Percentiles rank a stretch among this genome's conserved stretches.
phyloP scores from a whole-genome alignment of 441 rosid species.

The Lepidium campestre region DNA sequence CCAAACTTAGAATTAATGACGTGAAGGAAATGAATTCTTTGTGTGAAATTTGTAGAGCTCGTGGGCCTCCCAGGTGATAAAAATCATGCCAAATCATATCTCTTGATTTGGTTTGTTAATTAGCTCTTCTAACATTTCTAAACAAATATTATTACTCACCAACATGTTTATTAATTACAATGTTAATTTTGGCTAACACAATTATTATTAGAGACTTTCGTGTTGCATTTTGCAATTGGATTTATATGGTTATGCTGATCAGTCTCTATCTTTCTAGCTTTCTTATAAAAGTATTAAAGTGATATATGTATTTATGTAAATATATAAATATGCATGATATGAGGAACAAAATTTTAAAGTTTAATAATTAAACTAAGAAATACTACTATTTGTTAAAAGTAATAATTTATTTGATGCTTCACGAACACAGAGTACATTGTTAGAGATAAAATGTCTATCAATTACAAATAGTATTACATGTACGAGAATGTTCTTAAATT shows the following conservation, averaged over 20 bases:
- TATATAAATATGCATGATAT: too few relatives aligned
- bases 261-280: not conserved
- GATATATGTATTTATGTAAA: too few relatives aligned
- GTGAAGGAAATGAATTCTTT: constrained; percentile 15
- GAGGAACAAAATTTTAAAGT: too few relatives aligned
- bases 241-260: not conserved
- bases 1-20: constrained; percentile 20
- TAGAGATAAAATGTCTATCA: not conserved
- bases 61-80: constrained; percentile 20
- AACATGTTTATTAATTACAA: constrained; percentile 2
- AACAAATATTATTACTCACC: constrained; percentile 11
- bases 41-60: constrained; percentile 10
- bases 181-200: not conserved
- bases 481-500: not conserved
- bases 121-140: not conserved
- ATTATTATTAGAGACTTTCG: not conserved
- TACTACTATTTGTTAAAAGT: too few relatives aligned
- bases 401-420: too few relatives aligned
- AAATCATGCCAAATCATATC: constrained; percentile 9
- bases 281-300: too few relatives aligned
- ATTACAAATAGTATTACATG: not conserved
- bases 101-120: constrained; percentile 18
- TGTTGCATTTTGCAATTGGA: not conserved
- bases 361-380: too few relatives aligned
- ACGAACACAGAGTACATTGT: not conserved